These are phyloP conservation scores for Lyophyllum atratum DNA, from an alignment of 768 basidiomycete genomes.

Conservation along the genomic window DNA sequence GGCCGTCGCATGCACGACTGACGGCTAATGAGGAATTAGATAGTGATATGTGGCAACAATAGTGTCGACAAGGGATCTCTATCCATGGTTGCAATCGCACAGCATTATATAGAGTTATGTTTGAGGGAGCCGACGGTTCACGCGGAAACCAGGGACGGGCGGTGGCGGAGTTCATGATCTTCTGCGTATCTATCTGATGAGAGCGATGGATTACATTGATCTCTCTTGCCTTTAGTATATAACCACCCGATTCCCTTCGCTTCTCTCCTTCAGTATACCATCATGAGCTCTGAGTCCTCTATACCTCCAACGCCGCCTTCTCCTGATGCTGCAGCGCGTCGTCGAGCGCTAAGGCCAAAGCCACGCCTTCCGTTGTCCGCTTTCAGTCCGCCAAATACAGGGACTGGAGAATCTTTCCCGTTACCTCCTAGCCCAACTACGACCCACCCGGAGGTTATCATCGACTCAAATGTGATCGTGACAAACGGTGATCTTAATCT, in stretches of 20 bases:
- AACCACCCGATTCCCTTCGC: background rate
- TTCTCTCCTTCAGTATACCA: background rate
- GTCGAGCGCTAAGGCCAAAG: slow-evolving; percentile 64
- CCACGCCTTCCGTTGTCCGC: slow-evolving; percentile 77
- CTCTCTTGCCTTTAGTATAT: background rate
- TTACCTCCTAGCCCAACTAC: slow-evolving; percentile 68
- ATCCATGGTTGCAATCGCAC: background rate
- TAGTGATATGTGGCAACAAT: too few relatives aligned
- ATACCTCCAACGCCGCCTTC: slow-evolving; percentile 33
- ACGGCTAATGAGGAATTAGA: background rate
- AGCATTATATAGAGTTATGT: background rate
- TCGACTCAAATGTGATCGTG: slow-evolving; percentile 68
- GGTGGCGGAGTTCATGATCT: background rate
- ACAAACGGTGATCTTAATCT: slow-evolving; percentile 40
- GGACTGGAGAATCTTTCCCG: slow-evolving; percentile 67
- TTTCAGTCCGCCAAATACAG: slow-evolving; percentile 71
- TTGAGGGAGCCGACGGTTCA: background rate
- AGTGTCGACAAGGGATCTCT: too few relatives aligned
- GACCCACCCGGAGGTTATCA: slow-evolving; percentile 60
- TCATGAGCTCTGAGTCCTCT: slow-evolving; percentile 8
- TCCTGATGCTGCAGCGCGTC: slow-evolving; percentile 48
- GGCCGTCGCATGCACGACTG: background rate
- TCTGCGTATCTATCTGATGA: background rate
- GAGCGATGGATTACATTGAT: slow-evolving; percentile 1
- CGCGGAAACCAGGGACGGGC: background rate